Evolutionary conservation across 495 filamentous ascomycete species (phyloP).

Genomic region (Neurospora cerealis): DNA sequence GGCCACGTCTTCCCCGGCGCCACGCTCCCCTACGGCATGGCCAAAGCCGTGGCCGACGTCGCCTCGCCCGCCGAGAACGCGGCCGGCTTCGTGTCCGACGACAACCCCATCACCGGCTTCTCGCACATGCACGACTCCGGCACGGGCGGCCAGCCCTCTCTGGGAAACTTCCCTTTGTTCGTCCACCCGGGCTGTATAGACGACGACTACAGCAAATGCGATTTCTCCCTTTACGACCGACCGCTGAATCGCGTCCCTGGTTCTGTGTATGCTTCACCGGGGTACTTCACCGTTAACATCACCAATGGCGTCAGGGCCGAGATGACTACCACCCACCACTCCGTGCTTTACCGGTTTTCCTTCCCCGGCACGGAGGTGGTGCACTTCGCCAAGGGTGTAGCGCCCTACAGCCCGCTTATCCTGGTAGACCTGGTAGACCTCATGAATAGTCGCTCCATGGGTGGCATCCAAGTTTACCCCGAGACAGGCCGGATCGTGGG

Average conservation of each 20-base stretch:
- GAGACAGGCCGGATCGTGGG: constrained; percentile 49
- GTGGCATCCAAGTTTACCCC: constrained; percentile 42
- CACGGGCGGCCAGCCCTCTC: constrained; percentile 45
- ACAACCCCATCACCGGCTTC: constrained; percentile 39
- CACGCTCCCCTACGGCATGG: constrained; percentile 60
- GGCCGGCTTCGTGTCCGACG: constrained; percentile 57
- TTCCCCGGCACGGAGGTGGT: constrained; percentile 32
- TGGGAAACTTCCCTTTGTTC: constrained; percentile 72
- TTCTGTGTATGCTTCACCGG: constrained; percentile 49
- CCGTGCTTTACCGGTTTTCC: constrained; percentile 60
- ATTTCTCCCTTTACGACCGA: constrained; percentile 43
- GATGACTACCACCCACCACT: constrained; percentile 59
- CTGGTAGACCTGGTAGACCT: constrained; percentile 58
- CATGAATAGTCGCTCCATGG: constrained; percentile 45
- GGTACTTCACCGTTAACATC: constrained; percentile 58
- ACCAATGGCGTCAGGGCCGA: constrained; percentile 54
- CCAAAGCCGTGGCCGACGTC: constrained; percentile 57
- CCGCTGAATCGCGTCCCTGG: constrained; percentile 36
- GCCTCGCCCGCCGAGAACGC: constrained; percentile 48
- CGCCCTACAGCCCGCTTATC: constrained; percentile 47
- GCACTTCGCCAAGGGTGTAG: constrained; percentile 5
- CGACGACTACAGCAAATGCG: constrained; percentile 51
- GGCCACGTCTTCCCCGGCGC: constrained; percentile 68
- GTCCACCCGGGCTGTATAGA: constrained; percentile 54
- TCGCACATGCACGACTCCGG: constrained; percentile 62